Evolutionary conservation across 1,139 yeast species (phyloP), one percentile per base, ranked within the genome.

Genomic region (Ogataea hybrid): DNA sequence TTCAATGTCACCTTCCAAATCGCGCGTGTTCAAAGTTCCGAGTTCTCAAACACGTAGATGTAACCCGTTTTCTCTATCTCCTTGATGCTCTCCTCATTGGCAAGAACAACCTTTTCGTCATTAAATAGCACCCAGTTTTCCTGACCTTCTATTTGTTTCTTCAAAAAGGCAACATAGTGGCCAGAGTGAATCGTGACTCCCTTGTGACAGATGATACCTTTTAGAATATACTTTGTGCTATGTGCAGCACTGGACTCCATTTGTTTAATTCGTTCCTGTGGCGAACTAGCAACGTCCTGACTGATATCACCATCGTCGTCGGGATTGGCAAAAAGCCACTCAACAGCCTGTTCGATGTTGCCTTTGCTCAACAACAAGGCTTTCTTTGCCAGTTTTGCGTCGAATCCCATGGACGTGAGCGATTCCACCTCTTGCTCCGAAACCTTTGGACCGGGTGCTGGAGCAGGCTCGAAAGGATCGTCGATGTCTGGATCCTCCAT

Each of bases 131-230:
- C 83, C 97, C 97, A 90, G 44, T 70, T 68, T n/a, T 56, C 65
- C 34, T 64, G 63, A 1, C 67, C 70, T 5, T 70, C 70, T 1
- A 71, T 63, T 0, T 60, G 43, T 50, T 77, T 77, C 42, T 69
- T 70, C 35, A 89, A 71, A 56, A 85, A 92, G 0, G 84, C 90
- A 30, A 94, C 97, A 61, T 92, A 92, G 62, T 92, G 99, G 0
- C 98, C 98, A 0, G 97, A 88, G 49, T 92, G 97, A 1, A 92
- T 87, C 15, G 96, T 87, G 1, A 84, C 73, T 9, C 99, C 99
- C 62, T 92, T 92, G 63, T 92, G 99, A 59, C 97, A 90, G 17
- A 92, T 75, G 8, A 88, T 86, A 0, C 88, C 86, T 42, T 77
- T 73, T 34, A 92, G 65, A 28, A 31, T 3, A 37, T 37, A 10